Evolutionary conservation across 208 protist genomes (phyloP), one percentile per base, ranked within the genome.

Genomic region (Spongospora subterranea): DNA sequence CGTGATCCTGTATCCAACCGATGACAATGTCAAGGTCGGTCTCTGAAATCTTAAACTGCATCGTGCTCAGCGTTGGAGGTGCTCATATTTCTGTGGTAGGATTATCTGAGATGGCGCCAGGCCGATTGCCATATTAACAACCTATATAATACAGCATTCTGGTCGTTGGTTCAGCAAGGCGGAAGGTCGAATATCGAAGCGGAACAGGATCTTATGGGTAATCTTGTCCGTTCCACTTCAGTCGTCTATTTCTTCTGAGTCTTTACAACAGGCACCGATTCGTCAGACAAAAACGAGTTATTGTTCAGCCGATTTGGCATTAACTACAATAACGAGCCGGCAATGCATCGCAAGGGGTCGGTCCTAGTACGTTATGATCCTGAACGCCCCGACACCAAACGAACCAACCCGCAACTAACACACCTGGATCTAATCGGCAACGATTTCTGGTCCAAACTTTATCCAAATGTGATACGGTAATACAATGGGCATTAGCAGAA

Each of bases 71-170:
- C 50, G 50, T 6, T 29, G 50, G 6, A 6, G 50, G 6, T 60
- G 6, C 13, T 29, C 6, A 60, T 60, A 29, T 60, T 24, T 60
- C 13, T 6, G 50, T 29, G 24, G 6, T 20, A 50, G 0, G 90
- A 91, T 64, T 91, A 91, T 89, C 20, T 91, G 1, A 40, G 35
- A 50, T 91, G 90, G 90, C 46, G 90, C 38, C 90, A 91, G 64
- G 90, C 90, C 29, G 90, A 91, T 45, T 88, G 77, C 13, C 90
- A 91, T 50, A 77, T 91, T 29, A 91, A 91, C 38, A 89, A 60
- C 35, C 43, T 91, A 45, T 91, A 91, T 77, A 91, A 91, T 45
- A 89, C 82, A 54, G 88, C 90, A 46, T 53, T 91, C 35, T 88
- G 65, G 53, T 43, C 64, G 38, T 20, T 91, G 0, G 29, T 91